Percentiles rank a stretch among this genome's conserved stretches.
phyloP scores from a whole-genome alignment of 2,329 filamentous ascomycete genomes.

The Pseudogymnoascus pannorum region DNA sequence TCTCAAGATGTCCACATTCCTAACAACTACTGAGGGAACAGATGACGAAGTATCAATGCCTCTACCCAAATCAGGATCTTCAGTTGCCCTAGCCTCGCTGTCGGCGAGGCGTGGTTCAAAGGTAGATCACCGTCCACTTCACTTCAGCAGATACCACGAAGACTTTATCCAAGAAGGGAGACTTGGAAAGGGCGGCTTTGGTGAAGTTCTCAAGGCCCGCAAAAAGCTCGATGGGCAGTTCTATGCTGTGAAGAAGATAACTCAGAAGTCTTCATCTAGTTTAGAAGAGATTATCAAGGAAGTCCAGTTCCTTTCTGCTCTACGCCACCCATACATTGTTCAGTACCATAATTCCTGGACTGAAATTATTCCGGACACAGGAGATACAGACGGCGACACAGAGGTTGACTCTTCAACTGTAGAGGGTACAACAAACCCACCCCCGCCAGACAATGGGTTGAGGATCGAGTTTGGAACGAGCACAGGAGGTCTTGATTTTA shows the following conservation, averaged over 20 bases:
- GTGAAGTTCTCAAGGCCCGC: constrained; percentile 89
- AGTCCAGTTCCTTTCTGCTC: constrained; percentile 80
- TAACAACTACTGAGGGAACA: constrained; percentile 3
- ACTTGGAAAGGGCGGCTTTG: constrained; percentile 89
- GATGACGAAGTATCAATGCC: constrained; percentile 30
- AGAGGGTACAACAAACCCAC: constrained; percentile 21
- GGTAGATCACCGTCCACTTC: constrained; percentile 1
- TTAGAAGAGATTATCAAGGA: constrained; percentile 78
- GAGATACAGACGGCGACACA: constrained; percentile 50
- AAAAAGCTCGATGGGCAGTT: constrained; percentile 90
- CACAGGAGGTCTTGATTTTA: constrained; percentile 81
- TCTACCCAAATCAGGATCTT: constrained; percentile 52
- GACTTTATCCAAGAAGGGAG: constrained; percentile 88
- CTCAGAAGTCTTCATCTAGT: constrained; percentile 68
- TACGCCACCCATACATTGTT: constrained; percentile 83
- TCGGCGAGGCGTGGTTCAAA: constrained; percentile 16
- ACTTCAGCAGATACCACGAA: constrained; percentile 58
- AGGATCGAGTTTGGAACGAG: constrained; percentile 39
- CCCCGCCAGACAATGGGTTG: constrained; percentile 22
- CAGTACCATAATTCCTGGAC: constrained; percentile 96
- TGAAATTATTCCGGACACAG: constrained; percentile 56
- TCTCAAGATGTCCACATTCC: constrained; percentile 2
- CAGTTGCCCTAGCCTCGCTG: constrained; percentile 39
- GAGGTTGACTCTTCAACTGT: constrained; percentile 37
- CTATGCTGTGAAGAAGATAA: constrained; percentile 96